These are phyloP conservation scores for Huntiella bhutanensis DNA, from an alignment of 2,329 filamentous ascomycete genomes.

Conservation along the genomic window DNA sequence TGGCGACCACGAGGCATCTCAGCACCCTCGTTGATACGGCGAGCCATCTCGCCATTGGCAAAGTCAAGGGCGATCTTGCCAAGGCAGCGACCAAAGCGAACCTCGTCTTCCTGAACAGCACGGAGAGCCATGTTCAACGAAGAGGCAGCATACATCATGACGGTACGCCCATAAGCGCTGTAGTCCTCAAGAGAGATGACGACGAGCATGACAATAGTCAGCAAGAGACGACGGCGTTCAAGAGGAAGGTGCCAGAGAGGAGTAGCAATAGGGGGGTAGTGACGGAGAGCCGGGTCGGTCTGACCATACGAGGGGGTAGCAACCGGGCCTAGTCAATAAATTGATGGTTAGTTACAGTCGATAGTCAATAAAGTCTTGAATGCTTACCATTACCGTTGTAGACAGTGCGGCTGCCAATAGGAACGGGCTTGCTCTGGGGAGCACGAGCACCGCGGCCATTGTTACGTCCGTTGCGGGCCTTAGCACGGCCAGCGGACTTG, in stretches of 20 bases:
- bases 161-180: slow-evolving; percentile 49
- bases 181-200: slow-evolving; percentile 63
- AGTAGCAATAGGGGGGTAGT: slow-evolving; percentile 42
- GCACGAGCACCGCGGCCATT: slow-evolving; percentile 13
- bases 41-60: slow-evolving; percentile 10
- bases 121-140: slow-evolving; percentile 50
- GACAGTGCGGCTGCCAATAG: slow-evolving; percentile 5
- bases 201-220: slow-evolving; percentile 55
- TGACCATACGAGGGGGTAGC: slow-evolving; percentile 22
- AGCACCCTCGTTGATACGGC: slow-evolving; percentile 12
- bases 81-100: slow-evolving; percentile 54
- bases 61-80: slow-evolving; percentile 42
- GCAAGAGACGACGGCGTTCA: slow-evolving; percentile 44
- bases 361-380: not conserved
- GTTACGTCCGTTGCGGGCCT: slow-evolving; percentile 12
- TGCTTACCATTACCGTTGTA: slow-evolving; percentile 4
- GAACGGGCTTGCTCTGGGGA: not conserved
- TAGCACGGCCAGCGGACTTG: slow-evolving; percentile 19
- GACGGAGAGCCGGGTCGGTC: slow-evolving; percentile 26
- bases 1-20: slow-evolving; percentile 17
- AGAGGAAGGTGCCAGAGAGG: slow-evolving; percentile 38
- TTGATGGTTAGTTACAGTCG: not conserved
- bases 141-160: slow-evolving; percentile 51
- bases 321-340: slow-evolving; percentile 18
- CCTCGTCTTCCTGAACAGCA: slow-evolving; percentile 51